Conservation (phyloP, 1,139 yeast genomes). For the Debaryomyces subglobosus region DNA sequence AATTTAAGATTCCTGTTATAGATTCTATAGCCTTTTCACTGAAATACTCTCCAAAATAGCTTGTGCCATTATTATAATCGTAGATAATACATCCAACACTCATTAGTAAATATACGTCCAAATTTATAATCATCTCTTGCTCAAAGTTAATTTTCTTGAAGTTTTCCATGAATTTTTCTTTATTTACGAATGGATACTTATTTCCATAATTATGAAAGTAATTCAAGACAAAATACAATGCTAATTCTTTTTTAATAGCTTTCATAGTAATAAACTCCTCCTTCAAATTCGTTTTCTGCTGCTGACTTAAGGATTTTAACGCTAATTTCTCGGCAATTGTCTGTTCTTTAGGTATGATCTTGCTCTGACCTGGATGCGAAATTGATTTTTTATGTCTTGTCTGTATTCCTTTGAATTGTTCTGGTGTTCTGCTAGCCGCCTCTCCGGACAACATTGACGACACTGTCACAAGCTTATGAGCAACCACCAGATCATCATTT, state of each 20-base stretch:
- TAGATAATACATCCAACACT: conserved; percentile 44
- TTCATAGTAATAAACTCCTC: conserved; percentile 45
- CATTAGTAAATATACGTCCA: conserved; percentile 42
- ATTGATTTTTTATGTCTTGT: conserved; percentile 2
- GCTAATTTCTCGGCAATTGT: conserved; percentile 6
- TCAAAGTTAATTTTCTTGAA: conserved; percentile 33
- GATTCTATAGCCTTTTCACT: conserved; percentile 36
- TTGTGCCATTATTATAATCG: conserved; percentile 30
- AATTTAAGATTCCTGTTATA: conserved; percentile 38
- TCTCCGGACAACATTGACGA: conserved; percentile 21
- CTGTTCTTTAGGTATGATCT: neutral
- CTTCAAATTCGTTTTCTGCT: conserved; percentile 19
- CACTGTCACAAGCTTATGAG: conserved; percentile 24
- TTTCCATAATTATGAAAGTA: conserved; percentile 42
- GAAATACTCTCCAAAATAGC: conserved; percentile 31
- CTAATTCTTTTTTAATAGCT: conserved; percentile 32
- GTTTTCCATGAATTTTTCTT: conserved; percentile 21
- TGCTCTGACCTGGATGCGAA: conserved; percentile 1
- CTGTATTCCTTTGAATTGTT: neutral
- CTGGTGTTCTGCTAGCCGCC: neutral
- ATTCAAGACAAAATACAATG: conserved; percentile 33
- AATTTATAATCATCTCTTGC: conserved; percentile 39
- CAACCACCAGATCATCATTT: conserved; percentile 10
- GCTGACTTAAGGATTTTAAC: conserved; percentile 4
- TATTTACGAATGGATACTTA: conserved; percentile 41